Conservation (phyloP, 2,329 filamentous ascomycete species). For the Orbilia brochopaga region DNA sequence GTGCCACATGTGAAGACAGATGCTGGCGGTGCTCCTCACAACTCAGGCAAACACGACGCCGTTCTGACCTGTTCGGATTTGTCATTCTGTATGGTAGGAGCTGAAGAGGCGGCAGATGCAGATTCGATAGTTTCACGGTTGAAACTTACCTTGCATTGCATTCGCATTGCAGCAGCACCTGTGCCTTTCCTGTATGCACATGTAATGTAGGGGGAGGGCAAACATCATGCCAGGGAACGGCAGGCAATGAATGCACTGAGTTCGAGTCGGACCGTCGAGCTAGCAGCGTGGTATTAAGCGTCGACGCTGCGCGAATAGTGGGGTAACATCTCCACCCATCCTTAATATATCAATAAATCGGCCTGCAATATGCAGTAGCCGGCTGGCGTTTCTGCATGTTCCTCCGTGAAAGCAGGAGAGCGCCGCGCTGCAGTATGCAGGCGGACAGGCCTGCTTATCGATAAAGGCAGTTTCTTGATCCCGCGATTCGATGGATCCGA, state of each 20-base stretch:
- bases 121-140: neutral
- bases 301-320: neutral
- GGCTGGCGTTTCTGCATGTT: conserved; percentile 2
- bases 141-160: neutral
- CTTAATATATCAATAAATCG: no score
- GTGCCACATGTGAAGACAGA: neutral
- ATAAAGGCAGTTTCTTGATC: conserved; percentile 30
- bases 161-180: no score
- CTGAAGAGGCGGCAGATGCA: neutral
- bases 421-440: conserved; percentile 23
- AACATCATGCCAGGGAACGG: no score
- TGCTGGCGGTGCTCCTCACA: neutral
- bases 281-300: no score
- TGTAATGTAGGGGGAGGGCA: neutral
- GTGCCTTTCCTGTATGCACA: neutral
- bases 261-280: no score
- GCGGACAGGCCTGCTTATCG: conserved; percentile 28
- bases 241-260: no score
- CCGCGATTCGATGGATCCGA: conserved; percentile 10
- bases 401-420: conserved; percentile 28
- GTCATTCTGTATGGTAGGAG: neutral
- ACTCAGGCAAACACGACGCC: neutral
- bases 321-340: neutral
- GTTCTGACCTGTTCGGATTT: neutral
- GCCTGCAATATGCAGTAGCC: neutral